Conservation (phyloP, 2,329 filamentous ascomycete genomes). For the Diaporthe vaccinii region DNA sequence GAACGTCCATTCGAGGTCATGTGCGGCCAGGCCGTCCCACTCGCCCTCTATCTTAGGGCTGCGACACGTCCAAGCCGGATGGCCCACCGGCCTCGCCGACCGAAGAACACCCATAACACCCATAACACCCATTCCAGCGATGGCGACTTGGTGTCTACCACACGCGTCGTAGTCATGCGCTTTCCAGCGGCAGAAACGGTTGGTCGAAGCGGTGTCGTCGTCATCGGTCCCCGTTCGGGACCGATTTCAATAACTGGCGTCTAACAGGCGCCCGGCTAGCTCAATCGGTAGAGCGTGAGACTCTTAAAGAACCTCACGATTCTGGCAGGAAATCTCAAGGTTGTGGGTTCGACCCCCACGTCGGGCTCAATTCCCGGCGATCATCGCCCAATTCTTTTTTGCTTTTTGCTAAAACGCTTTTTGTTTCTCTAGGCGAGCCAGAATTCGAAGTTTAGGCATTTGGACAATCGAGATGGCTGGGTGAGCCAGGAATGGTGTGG, state of each 20-base stretch:
- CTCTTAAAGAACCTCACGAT: slow-evolving; percentile 61
- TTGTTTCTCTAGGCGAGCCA: too few species aligned
- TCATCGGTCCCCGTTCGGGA: neutral
- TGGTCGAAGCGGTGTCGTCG: neutral
- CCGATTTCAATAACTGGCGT: neutral
- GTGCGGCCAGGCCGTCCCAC: neutral
- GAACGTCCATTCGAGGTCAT: neutral
- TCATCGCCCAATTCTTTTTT: slow-evolving; percentile 16
- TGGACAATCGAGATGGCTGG: too few species aligned
- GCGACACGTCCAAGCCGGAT: neutral
- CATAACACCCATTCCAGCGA: neutral
- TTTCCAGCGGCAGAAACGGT: neutral
- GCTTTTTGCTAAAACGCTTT: too few species aligned
- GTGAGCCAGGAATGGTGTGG: too few species aligned
- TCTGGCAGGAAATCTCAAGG: slow-evolving; percentile 33
- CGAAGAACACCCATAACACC: neutral
- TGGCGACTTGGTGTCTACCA: neutral
- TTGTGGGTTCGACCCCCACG: slow-evolving; percentile 40
- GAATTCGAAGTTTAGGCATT: too few species aligned
- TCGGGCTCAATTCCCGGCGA: neutral
- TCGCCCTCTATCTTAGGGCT: neutral
- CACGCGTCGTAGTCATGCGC: neutral
- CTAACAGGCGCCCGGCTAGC: slow-evolving; percentile 65
- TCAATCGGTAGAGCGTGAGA: slow-evolving; percentile 82
- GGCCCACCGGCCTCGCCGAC: neutral